Evolutionary conservation across 441 rosid species (phyloP), one percentile per base, ranked within the genome.

Genomic region (Adansonia madagascariensis): DNA sequence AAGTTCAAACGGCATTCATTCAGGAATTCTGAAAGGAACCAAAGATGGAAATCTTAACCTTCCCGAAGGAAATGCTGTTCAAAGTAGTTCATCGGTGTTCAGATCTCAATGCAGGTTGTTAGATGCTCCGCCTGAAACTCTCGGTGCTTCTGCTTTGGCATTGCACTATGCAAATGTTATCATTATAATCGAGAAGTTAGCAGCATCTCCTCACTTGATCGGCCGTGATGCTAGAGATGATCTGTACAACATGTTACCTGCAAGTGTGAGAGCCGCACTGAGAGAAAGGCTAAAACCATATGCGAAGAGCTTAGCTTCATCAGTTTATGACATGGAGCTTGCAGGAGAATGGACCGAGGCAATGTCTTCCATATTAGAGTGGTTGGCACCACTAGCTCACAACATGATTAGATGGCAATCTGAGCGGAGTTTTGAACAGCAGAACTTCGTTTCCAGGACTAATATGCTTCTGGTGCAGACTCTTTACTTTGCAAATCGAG

Each of bases 371-470:
- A 96, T 91, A 71, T 80, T 96, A 79, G 98, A 96, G 73, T 96
- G 99, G 99, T 71, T 96, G 82, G 93, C 94, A 43, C 99, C 99
- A 14, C 94, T 96, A 61, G 99, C 99, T 78, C 98, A 96, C 82
- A 96, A 88, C 86, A 96, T 96, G 98, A 91, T 94, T 66, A 82
- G 94, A 78, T 96, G 99, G 99, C 99, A 96, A 78, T 90, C 98
- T 0, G 99, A 94, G 85, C 84, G 99, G 72, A 96, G 98, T 78
- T 94, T 85, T 39, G 99, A 96, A 87, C 95, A 94, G 82, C 99
- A 96, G 82, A 94, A 84, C 79, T 87, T 93, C 74, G 88, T 91
- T 77, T 91, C 96, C 1, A 86, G 93, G 85, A 88, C 98, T 11
- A 92, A 93, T 43, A 86, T 92, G 76, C 96, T 91, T 79, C 90